Evolutionary conservation across 129 eudicot species (phyloP), one percentile per base, ranked within the genome.

Genomic region (Apium graveolens): DNA sequence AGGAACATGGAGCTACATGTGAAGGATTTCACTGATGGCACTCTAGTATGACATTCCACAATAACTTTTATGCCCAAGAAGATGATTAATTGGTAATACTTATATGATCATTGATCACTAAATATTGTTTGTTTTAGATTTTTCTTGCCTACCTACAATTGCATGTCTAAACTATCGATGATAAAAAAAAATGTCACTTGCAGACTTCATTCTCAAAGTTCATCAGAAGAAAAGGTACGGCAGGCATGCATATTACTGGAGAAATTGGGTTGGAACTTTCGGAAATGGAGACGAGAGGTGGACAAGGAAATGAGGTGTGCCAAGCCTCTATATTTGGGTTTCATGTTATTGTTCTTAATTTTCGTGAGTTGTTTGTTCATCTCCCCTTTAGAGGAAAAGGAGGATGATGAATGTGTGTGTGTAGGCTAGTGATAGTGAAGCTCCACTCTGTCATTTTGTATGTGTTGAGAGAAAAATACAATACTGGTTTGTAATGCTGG

Each of bases 351-450:
- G 79, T 84, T 78, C 73, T n/a, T 18, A 72, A 11, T 93, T 91
- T 84, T 83, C 71, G 89, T 84, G 93, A 90, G 90, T 71, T 72
- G 65, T 44, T 73, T 81, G 74, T 81, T 86, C 68, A n/a, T 26
- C 68, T 11, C 77, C 70, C 81, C 86, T 89, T 85, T 90, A 83
- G 71, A 75, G 90, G 83, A 80, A 85, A 89, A 89, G 91, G 87
- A 84, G 91, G 87, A 84, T 80, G 92, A 81, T 94, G 97, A 86
- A 74, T 84, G 81, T 85, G 86, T 88, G 96, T 90, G 86, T 88
- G 91, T 90, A 88, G 88, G 91, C 32, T 26, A 60, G 68, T 94
- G 97, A 32, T 16, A 85, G 74, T 84, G 81, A 70, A 82, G 84
- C 87, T 88, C 84, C 86, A 84, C 76, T 66, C 86, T 86, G 86